Base-by-base conservation (phyloP, 441 rosid genomes). In the Populus hybrid region DNA sequence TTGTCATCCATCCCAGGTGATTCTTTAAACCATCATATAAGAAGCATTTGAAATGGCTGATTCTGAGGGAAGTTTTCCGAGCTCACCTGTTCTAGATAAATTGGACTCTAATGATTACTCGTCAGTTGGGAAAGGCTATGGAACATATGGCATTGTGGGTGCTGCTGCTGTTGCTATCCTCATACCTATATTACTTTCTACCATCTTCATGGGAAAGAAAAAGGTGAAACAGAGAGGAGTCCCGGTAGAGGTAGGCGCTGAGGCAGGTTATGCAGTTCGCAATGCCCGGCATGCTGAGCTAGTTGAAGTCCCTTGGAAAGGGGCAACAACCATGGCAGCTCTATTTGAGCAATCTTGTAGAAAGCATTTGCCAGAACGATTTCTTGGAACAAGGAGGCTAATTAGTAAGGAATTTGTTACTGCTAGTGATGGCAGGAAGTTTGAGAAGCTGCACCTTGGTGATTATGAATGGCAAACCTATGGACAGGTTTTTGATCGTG, bases 391-490 rank as follows among this genome's bases (percentile, higher is more conserved):
- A 23, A 90, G 99, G 79, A 90, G 86, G 89, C 79, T 91, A 24
- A 79, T 95, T 71, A 83, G 76, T 67, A 93, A 80, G 84, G 98
- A 95, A 26, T 35, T 73, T 76, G 81, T 88, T 59, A 79, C 93
- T 7, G 84, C 88, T 81, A 89, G 86, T 77, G 90, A 91, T 77
- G 98, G 97, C 16, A 90, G 95, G 85, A 91, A 89, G 88, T 93
- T 92, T 63, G 97, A 95, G 90, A 95, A 91, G 88, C 79, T 92
- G 73, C 95, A 93, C 81, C 83, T 93, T 42, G 99, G 97, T 50
- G 97, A 92, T 50, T 95, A 95, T 81, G 84, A 90, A 69, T 95
- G 99, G 99, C 87, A 87, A 65, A 92, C 84, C 23, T 95, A 88
- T 73, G 88, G 74, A 40, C 85, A 91, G 72, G 93, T 92, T 61